Evolutionary conservation across 768 basidiomycete genomes (phyloP).

Genomic region (Suillus clintonianus): DNA sequence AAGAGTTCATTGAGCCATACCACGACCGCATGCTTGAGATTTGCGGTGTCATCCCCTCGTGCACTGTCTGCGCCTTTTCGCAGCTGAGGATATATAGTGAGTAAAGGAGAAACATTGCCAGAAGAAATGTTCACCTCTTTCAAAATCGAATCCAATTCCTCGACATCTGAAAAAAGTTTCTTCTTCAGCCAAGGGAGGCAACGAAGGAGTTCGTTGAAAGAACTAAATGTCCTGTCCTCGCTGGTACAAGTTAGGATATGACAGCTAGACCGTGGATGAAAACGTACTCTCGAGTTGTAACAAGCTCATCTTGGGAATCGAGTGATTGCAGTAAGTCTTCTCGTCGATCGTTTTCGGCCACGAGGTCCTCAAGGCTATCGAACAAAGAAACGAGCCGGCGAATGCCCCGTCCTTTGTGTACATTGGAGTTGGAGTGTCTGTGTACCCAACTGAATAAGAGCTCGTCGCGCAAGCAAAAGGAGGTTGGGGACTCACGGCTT

Average conservation of each 20-base stretch:
- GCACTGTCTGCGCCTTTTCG: conserved; percentile 10
- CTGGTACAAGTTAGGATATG: background rate
- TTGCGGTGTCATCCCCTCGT: conserved; percentile 8
- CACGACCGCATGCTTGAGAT: conserved; percentile 4
- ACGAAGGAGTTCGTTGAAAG: conserved; percentile 3
- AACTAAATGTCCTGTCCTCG: background rate
- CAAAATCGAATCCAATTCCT: too few relatives aligned
- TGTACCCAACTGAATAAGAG: too few relatives aligned
- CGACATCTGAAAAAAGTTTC: background rate
- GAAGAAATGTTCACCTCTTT: too few relatives aligned
- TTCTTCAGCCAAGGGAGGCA: conserved; percentile 4
- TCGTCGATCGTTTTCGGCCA: conserved; percentile 9
- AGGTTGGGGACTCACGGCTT: too few relatives aligned
- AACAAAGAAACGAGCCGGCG: conserved; percentile 3
- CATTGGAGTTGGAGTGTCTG: background rate
- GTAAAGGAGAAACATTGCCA: background rate
- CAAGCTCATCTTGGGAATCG: background rate
- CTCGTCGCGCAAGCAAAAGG: too few relatives aligned
- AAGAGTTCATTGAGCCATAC: conserved; percentile 1
- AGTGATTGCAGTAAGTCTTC: background rate
- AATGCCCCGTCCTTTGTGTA: conserved; percentile 2
- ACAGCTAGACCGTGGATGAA: too few relatives aligned
- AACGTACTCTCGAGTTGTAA: conserved; percentile 4
- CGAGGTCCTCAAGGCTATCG: conserved; percentile 9
- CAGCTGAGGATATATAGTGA: background rate